A percentile compares a stretch with the other conserved stretches of the same genome.
Conservation (phyloP, 1,284 basidiomycete genomes). For the Tausonia pullulans region DNA sequence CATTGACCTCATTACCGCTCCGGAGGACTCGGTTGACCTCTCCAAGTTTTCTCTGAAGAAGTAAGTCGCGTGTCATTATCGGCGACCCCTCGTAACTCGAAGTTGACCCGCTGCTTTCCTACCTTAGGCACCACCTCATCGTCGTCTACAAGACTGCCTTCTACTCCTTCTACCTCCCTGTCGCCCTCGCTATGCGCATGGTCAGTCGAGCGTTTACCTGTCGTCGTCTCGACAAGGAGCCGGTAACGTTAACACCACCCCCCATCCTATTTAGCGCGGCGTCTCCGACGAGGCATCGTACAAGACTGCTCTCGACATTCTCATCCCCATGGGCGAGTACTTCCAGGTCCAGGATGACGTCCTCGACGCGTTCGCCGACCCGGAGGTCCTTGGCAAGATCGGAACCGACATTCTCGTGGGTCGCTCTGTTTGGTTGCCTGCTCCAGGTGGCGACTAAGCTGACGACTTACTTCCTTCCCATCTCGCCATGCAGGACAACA, state of each 20-base stretch:
- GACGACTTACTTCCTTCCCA: too few species aligned
- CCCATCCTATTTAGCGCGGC: conserved; percentile 36
- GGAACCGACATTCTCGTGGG: conserved; percentile 90
- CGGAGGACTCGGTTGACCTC: conserved; percentile 79
- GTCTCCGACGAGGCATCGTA: conserved; percentile 63
- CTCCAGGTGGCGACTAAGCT: neutral
- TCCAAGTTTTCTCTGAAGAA: conserved; percentile 70
- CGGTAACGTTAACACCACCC: neutral
- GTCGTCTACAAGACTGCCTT: conserved; percentile 97
- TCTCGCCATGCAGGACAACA: conserved; percentile 59
- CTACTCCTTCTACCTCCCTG: conserved; percentile 98
- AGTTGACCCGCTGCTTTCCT: neutral
- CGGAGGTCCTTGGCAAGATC: conserved; percentile 90
- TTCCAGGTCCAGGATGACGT: conserved; percentile 99
- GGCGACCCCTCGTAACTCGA: conserved; percentile 1
- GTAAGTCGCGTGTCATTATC: conserved; percentile 36
- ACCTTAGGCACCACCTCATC: conserved; percentile 69
- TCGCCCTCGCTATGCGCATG: conserved; percentile 81
- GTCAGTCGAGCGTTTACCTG: conserved; percentile 22
- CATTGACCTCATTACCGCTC: conserved; percentile 89
- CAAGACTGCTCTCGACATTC: conserved; percentile 66
- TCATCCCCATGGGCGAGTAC: conserved; percentile 90
- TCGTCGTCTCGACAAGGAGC: neutral
- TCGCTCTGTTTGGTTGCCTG: conserved; percentile 18
- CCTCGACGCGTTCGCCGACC: conserved; percentile 82